These are phyloP conservation scores for Anisodus tanguticus DNA, from an alignment of 257 asterid species.

Conservation along the genomic window DNA sequence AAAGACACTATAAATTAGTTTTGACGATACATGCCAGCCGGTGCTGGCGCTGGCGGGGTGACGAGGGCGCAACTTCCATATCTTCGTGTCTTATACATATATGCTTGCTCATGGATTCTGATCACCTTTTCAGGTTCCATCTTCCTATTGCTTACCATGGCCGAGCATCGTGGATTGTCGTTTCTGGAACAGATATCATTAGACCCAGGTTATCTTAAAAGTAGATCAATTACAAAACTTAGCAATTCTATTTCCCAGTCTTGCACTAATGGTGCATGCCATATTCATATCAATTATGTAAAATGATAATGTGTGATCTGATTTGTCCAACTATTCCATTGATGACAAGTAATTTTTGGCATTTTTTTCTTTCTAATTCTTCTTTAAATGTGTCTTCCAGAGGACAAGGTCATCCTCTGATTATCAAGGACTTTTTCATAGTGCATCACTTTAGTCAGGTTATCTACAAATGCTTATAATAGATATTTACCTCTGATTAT, in stretches of 20 bases:
- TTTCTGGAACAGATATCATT: slow-evolving; percentile 85
- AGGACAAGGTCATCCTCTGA: slow-evolving; percentile 93
- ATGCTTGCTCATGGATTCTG: neutral
- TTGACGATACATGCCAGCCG: neutral
- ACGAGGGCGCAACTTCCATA: neutral
- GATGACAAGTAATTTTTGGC: neutral
- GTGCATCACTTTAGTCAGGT: no score
- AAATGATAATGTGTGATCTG: neutral
- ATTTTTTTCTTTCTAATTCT: slow-evolving; percentile 16
- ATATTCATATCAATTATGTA: neutral
- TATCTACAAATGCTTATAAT: no score
- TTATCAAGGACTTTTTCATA: no score
- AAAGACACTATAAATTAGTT: neutral
- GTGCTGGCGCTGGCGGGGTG: no score
- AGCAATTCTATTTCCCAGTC: neutral
- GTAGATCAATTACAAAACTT: neutral
- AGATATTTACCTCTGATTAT: no score
- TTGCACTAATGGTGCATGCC: neutral
- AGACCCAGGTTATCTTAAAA: slow-evolving; percentile 42
- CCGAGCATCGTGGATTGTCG: slow-evolving; percentile 91
- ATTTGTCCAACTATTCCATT: slow-evolving; percentile 8
- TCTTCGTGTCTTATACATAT: neutral
- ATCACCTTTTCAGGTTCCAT: slow-evolving; percentile 69
- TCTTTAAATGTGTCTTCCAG: slow-evolving; percentile 49
- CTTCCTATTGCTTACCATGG: slow-evolving; percentile 98